Percentiles rank a stretch among this genome's conserved stretches.
These are phyloP conservation scores for Penicillium sp. DNA, from an alignment of 2,329 filamentous ascomycete genomes.

Conservation along the genomic window DNA sequence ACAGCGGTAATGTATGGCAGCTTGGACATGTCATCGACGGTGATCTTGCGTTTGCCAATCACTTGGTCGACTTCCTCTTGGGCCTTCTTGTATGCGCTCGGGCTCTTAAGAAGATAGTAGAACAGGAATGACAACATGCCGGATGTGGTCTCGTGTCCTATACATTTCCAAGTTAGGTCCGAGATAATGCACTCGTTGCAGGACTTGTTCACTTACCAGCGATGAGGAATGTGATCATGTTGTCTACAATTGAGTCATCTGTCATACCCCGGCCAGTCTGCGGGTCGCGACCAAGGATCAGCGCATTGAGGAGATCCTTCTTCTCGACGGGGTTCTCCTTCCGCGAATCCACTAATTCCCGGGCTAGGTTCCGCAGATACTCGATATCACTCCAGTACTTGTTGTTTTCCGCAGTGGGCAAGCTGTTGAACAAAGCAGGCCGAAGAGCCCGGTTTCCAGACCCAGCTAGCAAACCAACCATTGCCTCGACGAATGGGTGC, in stretches of 20 bases:
- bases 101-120: constrained; percentile 64
- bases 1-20: constrained; percentile 66
- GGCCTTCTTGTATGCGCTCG: constrained; percentile 59
- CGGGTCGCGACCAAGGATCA: constrained; percentile 67
- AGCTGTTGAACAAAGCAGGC: constrained; percentile 48
- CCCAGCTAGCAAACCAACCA: constrained; percentile 63
- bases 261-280: constrained; percentile 65
- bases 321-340: constrained; percentile 56
- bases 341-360: constrained; percentile 61
- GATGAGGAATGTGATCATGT: constrained; percentile 72
- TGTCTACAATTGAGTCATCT: constrained; percentile 64
- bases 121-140: constrained; percentile 66
- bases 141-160: constrained; percentile 69
- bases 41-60: constrained; percentile 58
- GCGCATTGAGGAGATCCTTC: constrained; percentile 68
- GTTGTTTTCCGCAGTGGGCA: constrained; percentile 41
- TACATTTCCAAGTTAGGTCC: constrained; percentile 1
- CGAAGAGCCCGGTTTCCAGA: constrained; percentile 53
- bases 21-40: constrained; percentile 61
- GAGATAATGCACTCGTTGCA: neutral
- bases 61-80: constrained; percentile 68
- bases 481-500: constrained; percentile 69
- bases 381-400: constrained; percentile 35
- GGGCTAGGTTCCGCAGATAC: constrained; percentile 55
- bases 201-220: constrained; percentile 46